Conservation (phyloP, 164 flowering plant genomes). For the Euptelea pleiosperma region DNA sequence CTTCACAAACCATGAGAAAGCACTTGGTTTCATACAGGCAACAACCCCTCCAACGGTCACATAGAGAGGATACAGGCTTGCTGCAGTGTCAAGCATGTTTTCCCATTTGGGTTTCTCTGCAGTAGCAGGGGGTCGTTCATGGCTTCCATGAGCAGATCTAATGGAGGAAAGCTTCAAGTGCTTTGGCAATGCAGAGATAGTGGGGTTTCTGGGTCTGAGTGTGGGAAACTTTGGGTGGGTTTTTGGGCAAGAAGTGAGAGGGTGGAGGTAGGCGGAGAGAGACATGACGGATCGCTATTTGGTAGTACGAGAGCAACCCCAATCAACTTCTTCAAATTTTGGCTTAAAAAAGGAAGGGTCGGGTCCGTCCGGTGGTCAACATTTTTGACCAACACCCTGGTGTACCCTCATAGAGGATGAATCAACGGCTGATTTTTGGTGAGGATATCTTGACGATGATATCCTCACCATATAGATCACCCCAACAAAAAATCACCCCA, state of each 20-base stretch:
- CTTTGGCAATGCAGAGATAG: slow-evolving; percentile 6
- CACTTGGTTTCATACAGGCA: slow-evolving; percentile 67
- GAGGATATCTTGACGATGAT: too few species aligned
- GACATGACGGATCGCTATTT: too few species aligned
- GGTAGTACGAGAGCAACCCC: too few species aligned
- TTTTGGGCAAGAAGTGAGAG: slow-evolving; percentile 10
- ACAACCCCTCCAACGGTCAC: slow-evolving; percentile 63
- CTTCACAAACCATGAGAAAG: slow-evolving; percentile 71
- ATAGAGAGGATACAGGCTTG: slow-evolving; percentile 74
- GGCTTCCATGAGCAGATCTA: slow-evolving; percentile 17
- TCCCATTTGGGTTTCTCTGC: slow-evolving; percentile 49
- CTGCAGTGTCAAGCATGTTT: slow-evolving; percentile 39
- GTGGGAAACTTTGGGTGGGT: slow-evolving; percentile 13
- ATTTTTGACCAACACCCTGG: too few species aligned
- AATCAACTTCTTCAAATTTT: too few species aligned
- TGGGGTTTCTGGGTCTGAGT: slow-evolving; percentile 15
- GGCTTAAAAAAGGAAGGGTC: too few species aligned
- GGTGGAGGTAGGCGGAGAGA: slow-evolving; percentile 6
- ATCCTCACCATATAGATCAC: too few species aligned
- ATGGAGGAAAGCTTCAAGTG: slow-evolving; percentile 2
- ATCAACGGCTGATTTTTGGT: too few species aligned
- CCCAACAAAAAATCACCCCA: too few species aligned
- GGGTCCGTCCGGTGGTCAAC: too few species aligned
- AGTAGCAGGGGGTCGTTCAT: slow-evolving; percentile 15
- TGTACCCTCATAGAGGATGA: too few species aligned